phyloP scores from a whole-genome alignment of 2,329 filamentous ascomycete species.

The Scedosporium boydii region DNA sequence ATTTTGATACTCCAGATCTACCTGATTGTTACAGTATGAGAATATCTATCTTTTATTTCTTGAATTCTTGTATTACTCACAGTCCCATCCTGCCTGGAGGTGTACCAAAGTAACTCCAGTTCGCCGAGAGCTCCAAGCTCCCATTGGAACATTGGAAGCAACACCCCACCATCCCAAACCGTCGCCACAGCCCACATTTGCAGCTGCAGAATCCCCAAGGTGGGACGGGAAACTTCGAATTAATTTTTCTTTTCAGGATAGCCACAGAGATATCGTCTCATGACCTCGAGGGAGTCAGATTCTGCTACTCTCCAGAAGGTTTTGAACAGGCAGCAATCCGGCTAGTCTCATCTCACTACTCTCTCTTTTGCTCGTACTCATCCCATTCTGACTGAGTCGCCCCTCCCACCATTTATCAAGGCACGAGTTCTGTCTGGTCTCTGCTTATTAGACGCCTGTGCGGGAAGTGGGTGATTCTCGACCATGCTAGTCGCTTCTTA shows the following conservation, averaged over 20 bases:
- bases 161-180: not conserved
- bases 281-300: not conserved
- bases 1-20: no score
- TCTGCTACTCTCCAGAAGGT: not conserved
- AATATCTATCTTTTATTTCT: no score
- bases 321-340: not conserved
- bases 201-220: not conserved
- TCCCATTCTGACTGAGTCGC: not conserved
- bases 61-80: not conserved
- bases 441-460: no score
- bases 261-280: not conserved
- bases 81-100: not conserved
- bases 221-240: slow-evolving; percentile 8
- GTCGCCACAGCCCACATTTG: not conserved
- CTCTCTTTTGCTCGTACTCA: not conserved
- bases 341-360: not conserved
- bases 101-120: not conserved
- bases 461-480: no score
- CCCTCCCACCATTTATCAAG: no score
- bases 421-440: no score
- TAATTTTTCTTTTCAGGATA: not conserved
- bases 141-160: not conserved
- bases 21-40: no score
- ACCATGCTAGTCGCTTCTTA: no score
- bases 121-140: not conserved